These are phyloP conservation scores for Apodospora peruviana DNA, from an alignment of 495 filamentous ascomycete genomes.

Conservation along the genomic window DNA sequence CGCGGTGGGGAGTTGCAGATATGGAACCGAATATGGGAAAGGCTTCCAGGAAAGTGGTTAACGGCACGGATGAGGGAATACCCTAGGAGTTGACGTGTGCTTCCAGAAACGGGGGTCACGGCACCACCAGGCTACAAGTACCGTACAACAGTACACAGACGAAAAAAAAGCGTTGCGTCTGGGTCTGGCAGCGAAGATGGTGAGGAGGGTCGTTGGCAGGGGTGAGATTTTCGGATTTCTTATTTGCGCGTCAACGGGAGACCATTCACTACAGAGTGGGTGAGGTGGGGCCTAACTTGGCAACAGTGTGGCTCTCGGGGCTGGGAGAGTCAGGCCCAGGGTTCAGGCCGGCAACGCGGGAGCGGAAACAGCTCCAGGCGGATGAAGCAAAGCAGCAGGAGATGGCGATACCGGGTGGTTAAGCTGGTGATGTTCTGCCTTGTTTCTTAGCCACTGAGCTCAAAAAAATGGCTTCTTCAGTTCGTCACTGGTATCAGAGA, in stretches of 20 bases:
- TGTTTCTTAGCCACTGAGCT: no score
- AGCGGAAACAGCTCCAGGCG: not conserved
- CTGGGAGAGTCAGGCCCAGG: not conserved
- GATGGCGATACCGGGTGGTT: no score
- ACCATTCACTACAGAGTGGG: conserved; percentile 1
- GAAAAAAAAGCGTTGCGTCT: not conserved
- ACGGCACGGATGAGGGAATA: not conserved
- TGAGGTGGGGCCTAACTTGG: conserved; percentile 7
- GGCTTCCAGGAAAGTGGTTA: not conserved
- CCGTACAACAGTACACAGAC: no score
- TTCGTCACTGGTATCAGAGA: no score
- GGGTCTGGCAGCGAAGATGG: conserved; percentile 6
- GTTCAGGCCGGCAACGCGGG: not conserved
- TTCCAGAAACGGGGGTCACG: conserved; percentile 5
- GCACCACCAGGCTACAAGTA: not conserved
- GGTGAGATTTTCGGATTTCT: conserved; percentile 12
- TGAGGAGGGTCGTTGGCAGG: conserved; percentile 8
- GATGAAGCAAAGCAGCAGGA: no score
- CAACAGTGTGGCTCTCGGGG: not conserved
- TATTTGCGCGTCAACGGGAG: conserved; percentile 21
- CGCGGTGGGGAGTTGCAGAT: conserved; percentile 1
- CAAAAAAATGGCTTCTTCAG: no score
- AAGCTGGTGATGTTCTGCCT: no score
- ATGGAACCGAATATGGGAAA: no score
- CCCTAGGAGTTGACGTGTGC: not conserved